Evolutionary conservation across 331 rosid species (phyloP), one percentile per base, ranked within the genome.

Genomic region (Malus hybrid): DNA sequence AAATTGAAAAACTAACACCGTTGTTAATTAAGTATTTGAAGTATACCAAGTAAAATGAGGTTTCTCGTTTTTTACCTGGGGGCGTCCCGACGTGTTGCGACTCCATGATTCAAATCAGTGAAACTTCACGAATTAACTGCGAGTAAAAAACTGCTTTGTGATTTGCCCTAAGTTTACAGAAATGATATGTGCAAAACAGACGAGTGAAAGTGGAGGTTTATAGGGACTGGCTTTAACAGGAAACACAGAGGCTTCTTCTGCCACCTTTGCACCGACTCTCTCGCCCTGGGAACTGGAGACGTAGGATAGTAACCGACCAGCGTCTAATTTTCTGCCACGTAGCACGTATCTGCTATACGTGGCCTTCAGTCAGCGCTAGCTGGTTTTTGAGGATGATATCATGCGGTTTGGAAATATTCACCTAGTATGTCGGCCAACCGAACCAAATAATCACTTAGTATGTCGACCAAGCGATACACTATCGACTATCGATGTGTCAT

Each of bases 251-350:
- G 32, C 7, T 12, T 19, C 54, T 2, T 71, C 71, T 81, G 89
- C 89, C 89, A 83, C 87, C 80, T 70, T 71, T 10, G 72, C 87
- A 67, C 77, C 77, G 84, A 55, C 11, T 54, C 39, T 73, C 86
- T 79, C 86, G 34, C 52, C 48, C 19, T 13, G 32, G 2, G 56
- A 3, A 4, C 65, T 39, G 19, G 80, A 76, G 90, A 84, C 85
- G 90, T 83, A 7, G 81, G 69, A 11, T 3, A 2, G 6, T 34
- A 12, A 34, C 70, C 5, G 69, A 2, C 44, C 44, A 36, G 44
- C 44, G 0, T 36, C 44, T 39, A 39, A 0, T 39, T 2, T 39
- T 39, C 46, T 39, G 73, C 76, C 33, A 10, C 8, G 31, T 67
- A 67, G 28, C 55, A 29, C 32, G 9, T 5, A 32, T 28, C 18